A percentile compares a stretch with the other conserved stretches of the same genome.
phyloP scores from a whole-genome alignment of 352 stramenopile genomes.

The Phytophthora foliorum region DNA sequence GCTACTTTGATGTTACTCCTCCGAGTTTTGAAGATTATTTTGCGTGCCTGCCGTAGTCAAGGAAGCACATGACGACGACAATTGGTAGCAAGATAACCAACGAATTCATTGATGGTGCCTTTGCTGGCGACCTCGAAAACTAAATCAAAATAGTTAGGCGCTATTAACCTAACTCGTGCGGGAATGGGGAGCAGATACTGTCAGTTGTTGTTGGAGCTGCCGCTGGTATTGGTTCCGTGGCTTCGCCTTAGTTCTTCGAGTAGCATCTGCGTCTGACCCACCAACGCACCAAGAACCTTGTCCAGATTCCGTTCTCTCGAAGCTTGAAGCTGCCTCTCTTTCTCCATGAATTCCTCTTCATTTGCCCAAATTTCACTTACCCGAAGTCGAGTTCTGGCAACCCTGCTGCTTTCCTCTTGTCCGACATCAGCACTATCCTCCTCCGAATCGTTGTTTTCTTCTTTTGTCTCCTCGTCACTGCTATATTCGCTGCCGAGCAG shows the following conservation, averaged over 20 bases:
- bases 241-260: not conserved
- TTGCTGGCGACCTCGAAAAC: too few species aligned
- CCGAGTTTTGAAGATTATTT: conserved; percentile 18
- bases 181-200: too few species aligned
- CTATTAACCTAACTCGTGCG: too few species aligned
- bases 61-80: too few species aligned
- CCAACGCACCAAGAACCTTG: not conserved
- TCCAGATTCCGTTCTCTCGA: not conserved
- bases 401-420: not conserved
- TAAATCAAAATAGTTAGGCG: too few species aligned
- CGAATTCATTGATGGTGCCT: too few species aligned
- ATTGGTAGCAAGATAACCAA: too few species aligned
- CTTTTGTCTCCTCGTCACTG: not conserved
- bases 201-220: too few species aligned
- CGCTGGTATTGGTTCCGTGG: too few species aligned
- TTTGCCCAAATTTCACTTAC: conserved; percentile 6
- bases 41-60: not conserved
- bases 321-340: conserved; percentile 5
- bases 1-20: conserved; percentile 8
- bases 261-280: conserved; percentile 5
- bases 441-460: not conserved
- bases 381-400: not conserved
- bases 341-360: conserved; percentile 6
- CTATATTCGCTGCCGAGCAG: not conserved
- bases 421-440: not conserved